These are phyloP conservation scores for Syzygium aromaticum DNA, from an alignment of 345 rosid genomes.

Conservation along the genomic window DNA sequence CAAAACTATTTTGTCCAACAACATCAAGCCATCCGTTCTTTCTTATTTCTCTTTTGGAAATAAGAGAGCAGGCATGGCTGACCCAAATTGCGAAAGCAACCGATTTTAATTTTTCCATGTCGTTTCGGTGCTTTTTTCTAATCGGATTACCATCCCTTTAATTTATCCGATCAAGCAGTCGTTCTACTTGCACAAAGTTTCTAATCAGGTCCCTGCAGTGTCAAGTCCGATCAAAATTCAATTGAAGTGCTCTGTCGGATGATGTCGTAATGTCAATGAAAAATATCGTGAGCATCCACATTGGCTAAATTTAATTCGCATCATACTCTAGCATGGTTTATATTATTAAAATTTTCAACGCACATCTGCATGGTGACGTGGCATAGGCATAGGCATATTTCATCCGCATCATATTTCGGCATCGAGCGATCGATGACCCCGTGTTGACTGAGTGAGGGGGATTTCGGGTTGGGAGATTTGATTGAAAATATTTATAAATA, in stretches of 20 bases:
- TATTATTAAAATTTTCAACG: background rate
- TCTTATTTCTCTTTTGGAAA: background rate
- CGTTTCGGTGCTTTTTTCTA: too few relatives aligned
- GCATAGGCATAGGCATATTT: too few relatives aligned
- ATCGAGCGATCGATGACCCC: too few relatives aligned
- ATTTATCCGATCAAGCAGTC: background rate
- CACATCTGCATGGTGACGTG: background rate
- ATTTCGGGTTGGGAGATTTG: background rate
- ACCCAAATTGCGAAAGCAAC: background rate
- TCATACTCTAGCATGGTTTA: background rate
- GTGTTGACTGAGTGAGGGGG: too few relatives aligned
- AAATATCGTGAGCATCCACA: background rate
- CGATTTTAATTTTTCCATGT: background rate
- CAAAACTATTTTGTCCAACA: background rate
- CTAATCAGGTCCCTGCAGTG: rapidly evolving
- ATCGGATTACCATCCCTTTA: rapidly evolving
- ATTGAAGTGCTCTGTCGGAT: too few relatives aligned
- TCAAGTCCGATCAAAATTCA: background rate
- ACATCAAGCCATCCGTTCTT: background rate
- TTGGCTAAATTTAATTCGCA: background rate
- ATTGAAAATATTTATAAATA: background rate
- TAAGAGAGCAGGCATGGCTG: background rate
- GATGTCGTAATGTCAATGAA: too few relatives aligned
- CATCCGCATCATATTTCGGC: too few relatives aligned
- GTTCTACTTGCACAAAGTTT: background rate